Conservation (phyloP, 257 asterid species). For the Leptodermis oblonga region DNA sequence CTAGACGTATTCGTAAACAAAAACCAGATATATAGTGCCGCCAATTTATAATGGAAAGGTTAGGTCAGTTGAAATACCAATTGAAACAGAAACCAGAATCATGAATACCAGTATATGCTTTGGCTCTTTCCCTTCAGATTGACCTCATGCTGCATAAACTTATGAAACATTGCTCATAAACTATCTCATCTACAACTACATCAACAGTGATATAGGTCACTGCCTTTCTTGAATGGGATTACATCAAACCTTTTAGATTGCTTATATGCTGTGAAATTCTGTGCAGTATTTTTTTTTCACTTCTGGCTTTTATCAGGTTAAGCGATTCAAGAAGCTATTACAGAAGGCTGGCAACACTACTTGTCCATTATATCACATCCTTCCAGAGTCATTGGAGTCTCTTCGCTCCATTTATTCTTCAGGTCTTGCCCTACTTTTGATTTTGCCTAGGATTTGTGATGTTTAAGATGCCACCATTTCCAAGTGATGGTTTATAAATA, state of each 20-base stretch:
- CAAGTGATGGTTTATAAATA: not conserved
- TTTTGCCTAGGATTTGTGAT: not conserved
- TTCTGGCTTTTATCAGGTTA: conserved; percentile 43
- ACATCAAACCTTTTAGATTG: not conserved
- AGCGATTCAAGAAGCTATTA: conserved; percentile 52
- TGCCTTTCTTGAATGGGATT: not conserved
- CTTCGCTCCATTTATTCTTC: conserved; percentile 40
- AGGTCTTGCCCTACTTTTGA: conserved; percentile 31
- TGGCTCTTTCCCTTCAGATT: not conserved
- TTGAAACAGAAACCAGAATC: not conserved
- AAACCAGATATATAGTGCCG: not conserved
- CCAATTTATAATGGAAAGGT: too few species aligned
- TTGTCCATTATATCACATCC: conserved; percentile 52
- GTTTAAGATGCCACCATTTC: not conserved
- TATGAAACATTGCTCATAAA: not conserved
- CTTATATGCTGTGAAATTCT: not conserved
- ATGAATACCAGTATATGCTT: not conserved
- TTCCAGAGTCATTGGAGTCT: conserved; percentile 58
- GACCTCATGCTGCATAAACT: not conserved
- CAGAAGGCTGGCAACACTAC: conserved; percentile 62
- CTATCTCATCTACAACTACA: not conserved
- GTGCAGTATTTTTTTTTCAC: conserved; percentile 5
- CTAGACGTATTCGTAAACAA: not conserved
- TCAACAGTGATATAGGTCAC: not conserved
- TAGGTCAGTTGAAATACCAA: not conserved